phyloP scores from a whole-genome alignment of 1,139 yeast species.

The Debaryomyces nepalensis region DNA sequence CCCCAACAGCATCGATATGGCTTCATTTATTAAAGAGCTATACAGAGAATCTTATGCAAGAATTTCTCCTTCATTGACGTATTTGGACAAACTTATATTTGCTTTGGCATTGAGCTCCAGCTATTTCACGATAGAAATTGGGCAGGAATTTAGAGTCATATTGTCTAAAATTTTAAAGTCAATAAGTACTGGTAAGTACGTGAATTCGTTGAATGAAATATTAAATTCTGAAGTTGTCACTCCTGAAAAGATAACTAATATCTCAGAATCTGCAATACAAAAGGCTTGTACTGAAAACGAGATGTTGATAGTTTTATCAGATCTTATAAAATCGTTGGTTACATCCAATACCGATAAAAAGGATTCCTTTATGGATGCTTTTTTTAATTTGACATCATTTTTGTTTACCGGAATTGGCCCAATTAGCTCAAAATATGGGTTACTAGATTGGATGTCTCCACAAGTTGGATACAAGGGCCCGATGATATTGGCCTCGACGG shows the following conservation, averaged over 20 bases:
- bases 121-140: constrained; percentile 33
- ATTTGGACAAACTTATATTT: constrained; percentile 51
- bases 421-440: constrained; percentile 32
- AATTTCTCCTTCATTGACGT: constrained; percentile 55
- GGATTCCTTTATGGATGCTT: constrained; percentile 24
- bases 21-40: constrained; percentile 36
- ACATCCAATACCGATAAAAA: constrained; percentile 13
- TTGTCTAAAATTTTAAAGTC: constrained; percentile 15
- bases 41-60: constrained; percentile 52
- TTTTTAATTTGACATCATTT: constrained; percentile 22
- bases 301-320: constrained; percentile 20
- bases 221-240: constrained; percentile 5
- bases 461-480: constrained; percentile 29
- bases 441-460: constrained; percentile 27
- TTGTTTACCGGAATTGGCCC: constrained; percentile 31
- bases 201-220: constrained; percentile 6
- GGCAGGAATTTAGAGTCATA: constrained; percentile 26
- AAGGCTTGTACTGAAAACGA: constrained; percentile 22
- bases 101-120: constrained; percentile 42
- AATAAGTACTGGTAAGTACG: constrained; percentile 1
- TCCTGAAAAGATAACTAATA: neutral
- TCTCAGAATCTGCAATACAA: neutral
- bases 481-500: constrained; percentile 59
- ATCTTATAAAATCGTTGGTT: constrained; percentile 18
- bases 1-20: constrained; percentile 23